These are phyloP conservation scores for Whalleya microplaca DNA, from an alignment of 2,329 filamentous ascomycete genomes.

Conservation along the genomic window DNA sequence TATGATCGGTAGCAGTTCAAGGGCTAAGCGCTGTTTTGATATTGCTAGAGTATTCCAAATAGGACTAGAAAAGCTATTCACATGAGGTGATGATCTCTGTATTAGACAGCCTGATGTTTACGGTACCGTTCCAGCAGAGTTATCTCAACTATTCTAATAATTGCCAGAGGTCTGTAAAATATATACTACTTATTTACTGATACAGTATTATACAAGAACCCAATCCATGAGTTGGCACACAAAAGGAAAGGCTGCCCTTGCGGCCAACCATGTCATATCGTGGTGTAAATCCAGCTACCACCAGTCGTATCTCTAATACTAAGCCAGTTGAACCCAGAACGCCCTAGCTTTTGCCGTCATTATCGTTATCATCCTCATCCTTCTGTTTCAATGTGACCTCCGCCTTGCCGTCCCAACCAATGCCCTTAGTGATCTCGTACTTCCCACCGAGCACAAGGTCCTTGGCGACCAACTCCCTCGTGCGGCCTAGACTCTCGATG, in stretches of 20 bases:
- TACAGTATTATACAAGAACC: neutral
- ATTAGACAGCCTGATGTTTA: neutral
- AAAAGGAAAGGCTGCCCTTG: conserved; percentile 3
- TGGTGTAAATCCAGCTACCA: neutral
- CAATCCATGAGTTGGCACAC: neutral
- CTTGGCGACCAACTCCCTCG: conserved; percentile 94
- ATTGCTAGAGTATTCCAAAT: too few relatives aligned
- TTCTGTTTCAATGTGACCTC: conserved; percentile 49
- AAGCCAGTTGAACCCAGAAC: neutral
- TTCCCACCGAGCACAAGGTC: conserved; percentile 85
- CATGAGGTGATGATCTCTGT: too few relatives aligned
- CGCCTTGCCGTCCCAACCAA: conserved; percentile 41
- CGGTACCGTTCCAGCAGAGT: too few relatives aligned
- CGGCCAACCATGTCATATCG: conserved; percentile 4
- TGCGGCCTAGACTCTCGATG: conserved; percentile 91
- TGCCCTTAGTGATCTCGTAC: conserved; percentile 62
- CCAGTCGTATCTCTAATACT: neutral
- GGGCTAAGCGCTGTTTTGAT: too few relatives aligned
- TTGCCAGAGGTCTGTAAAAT: neutral
- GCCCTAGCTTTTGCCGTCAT: conserved; percentile 15
- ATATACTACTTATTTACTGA: neutral
- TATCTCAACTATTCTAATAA: neutral
- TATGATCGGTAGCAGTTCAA: too few relatives aligned
- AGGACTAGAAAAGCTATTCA: too few relatives aligned
- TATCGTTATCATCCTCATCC: conserved; percentile 42